Percentiles rank a stretch among this genome's conserved stretches.
Conservation (phyloP, 2,329 filamentous ascomycete genomes). For the Domatiomyces catenatus region DNA sequence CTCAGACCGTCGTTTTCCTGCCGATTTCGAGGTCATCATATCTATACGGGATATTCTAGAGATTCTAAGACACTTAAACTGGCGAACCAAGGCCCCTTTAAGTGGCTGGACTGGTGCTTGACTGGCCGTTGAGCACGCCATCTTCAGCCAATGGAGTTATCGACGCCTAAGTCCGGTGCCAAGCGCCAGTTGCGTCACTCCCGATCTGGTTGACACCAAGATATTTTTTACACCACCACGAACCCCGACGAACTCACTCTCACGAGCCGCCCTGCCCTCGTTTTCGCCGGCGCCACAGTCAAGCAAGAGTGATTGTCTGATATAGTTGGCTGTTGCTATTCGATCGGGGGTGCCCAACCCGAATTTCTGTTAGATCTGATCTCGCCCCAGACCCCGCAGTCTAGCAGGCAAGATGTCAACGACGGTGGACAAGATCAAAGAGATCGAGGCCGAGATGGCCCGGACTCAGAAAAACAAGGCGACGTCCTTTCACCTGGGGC, state of each 20-base stretch:
- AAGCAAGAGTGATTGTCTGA: not conserved
- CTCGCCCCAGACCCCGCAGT: not conserved
- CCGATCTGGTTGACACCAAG: not conserved
- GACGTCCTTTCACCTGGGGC: conserved; percentile 79
- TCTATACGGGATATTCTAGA: not conserved
- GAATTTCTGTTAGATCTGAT: not conserved
- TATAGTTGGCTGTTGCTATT: not conserved
- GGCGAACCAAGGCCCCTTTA: not conserved
- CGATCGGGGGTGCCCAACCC: not conserved
- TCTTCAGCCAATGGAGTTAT: not conserved
- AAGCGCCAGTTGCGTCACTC: not conserved
- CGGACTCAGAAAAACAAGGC: conserved; percentile 95
- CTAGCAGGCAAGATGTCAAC: conserved; percentile 60
- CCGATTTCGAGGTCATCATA: not conserved
- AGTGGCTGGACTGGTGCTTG: not conserved
- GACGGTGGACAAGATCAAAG: conserved; percentile 98
- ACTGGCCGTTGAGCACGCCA: not conserved
- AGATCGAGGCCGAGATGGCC: conserved; percentile 96
- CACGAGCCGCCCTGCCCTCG: not conserved
- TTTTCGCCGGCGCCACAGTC: not conserved
- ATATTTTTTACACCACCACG: not conserved
- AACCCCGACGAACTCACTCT: no score
- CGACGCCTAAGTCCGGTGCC: not conserved
- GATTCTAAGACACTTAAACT: not conserved
- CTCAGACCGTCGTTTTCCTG: not conserved